Percentiles rank a stretch among this genome's conserved stretches.
phyloP scores from a whole-genome alignment of 257 asterid species.

The Cinchona pubescens region DNA sequence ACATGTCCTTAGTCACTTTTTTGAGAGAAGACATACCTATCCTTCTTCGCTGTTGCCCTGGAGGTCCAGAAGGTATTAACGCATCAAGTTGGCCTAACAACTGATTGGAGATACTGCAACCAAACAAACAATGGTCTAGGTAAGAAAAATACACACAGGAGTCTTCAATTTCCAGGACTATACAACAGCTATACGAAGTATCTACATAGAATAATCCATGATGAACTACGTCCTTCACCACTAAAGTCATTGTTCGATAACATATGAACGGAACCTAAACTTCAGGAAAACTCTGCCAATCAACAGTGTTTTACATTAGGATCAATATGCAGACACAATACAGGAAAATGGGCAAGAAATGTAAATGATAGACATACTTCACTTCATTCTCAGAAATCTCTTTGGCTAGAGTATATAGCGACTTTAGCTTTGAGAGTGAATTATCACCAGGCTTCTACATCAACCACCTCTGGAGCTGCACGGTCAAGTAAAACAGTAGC shows the following conservation, averaged over 20 bases:
- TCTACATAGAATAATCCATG: neutral
- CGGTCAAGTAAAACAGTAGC: slow-evolving; percentile 6
- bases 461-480: slow-evolving; percentile 86
- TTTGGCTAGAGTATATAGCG: slow-evolving; percentile 75
- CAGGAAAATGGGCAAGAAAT: slow-evolving; percentile 8
- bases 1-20: neutral
- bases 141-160: slow-evolving; percentile 6
- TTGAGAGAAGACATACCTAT: slow-evolving; percentile 50
- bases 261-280: neutral
- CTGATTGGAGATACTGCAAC: slow-evolving; percentile 67
- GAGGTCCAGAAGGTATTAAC: slow-evolving; percentile 69
- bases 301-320: neutral
- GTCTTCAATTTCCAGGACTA: neutral
- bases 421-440: slow-evolving; percentile 69
- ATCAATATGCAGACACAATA: neutral
- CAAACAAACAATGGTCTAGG: slow-evolving; percentile 17
- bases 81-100: slow-evolving; percentile 77
- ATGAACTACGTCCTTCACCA: neutral
- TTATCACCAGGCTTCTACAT: slow-evolving; percentile 84
- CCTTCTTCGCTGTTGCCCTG: slow-evolving; percentile 80
- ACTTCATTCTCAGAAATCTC: slow-evolving; percentile 84
- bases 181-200: neutral
- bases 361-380: slow-evolving; percentile 38
- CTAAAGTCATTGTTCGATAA: neutral
- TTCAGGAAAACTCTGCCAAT: neutral